phyloP scores from a whole-genome alignment of 208 protist genomes.

The Angomonas ambiguus region DNA sequence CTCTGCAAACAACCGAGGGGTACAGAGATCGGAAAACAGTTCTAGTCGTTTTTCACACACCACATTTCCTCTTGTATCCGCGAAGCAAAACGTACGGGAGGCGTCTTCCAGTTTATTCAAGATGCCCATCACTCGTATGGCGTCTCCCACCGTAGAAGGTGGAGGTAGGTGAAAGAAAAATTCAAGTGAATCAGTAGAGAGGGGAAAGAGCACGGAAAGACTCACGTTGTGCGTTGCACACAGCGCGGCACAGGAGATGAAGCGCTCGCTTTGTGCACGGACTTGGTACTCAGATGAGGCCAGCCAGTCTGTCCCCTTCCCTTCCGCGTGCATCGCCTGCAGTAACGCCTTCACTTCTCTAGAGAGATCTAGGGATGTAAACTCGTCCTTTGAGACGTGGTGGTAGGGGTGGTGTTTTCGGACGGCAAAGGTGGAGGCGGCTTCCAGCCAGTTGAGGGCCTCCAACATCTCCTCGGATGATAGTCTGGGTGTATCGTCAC shows the following conservation, averaged over 20 bases:
- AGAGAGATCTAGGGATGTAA: constrained; percentile 52
- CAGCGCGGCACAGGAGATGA: constrained; percentile 57
- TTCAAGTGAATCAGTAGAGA: neutral
- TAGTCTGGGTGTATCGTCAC: constrained; percentile 17
- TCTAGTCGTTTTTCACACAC: constrained; percentile 18
- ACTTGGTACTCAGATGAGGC: no score
- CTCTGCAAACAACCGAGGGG: constrained; percentile 29
- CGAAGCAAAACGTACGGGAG: constrained; percentile 14
- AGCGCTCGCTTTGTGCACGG: constrained; percentile 24
- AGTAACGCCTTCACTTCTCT: constrained; percentile 61
- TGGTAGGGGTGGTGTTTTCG: constrained; percentile 66
- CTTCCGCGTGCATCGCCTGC: constrained; percentile 9
- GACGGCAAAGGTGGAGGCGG: constrained; percentile 75
- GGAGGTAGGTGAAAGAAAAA: neutral
- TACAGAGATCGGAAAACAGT: constrained; percentile 32
- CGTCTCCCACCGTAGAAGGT: constrained; percentile 14
- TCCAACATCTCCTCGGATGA: constrained; percentile 59
- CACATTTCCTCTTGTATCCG: constrained; percentile 9
- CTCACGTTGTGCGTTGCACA: constrained; percentile 63
- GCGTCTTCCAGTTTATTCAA: constrained; percentile 11
- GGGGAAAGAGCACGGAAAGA: constrained; percentile 37
- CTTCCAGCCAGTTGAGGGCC: constrained; percentile 68
- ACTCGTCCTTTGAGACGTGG: constrained; percentile 29
- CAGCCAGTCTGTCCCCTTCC: no score
- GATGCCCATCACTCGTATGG: constrained; percentile 52